A percentile compares a stretch with the other conserved stretches of the same genome.
Conservation (phyloP, 495 filamentous ascomycete genomes). For the Aspergillus leporis region DNA sequence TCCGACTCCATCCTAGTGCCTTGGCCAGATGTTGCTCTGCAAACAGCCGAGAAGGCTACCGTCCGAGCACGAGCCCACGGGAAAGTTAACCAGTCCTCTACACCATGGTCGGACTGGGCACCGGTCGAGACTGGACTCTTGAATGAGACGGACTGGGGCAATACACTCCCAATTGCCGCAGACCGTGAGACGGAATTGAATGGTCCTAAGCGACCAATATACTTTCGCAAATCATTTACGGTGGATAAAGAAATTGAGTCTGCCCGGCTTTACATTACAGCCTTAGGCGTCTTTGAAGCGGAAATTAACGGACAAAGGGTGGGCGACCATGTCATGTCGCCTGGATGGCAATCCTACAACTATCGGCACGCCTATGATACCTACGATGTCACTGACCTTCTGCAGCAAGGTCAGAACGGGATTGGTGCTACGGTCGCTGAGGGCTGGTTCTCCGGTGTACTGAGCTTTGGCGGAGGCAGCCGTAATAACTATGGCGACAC, state of each 20-base stretch:
- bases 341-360: conserved; percentile 51
- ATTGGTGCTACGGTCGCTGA: conserved; percentile 50
- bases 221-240: conserved; percentile 5
- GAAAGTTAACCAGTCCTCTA: background rate
- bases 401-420: conserved; percentile 37
- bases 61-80: conserved; percentile 16
- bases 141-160: conserved; percentile 9
- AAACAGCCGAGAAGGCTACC: conserved; percentile 14
- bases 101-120: conserved; percentile 14
- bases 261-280: conserved; percentile 45
- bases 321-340: conserved; percentile 36
- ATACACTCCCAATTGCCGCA: conserved; percentile 12
- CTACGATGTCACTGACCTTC: conserved; percentile 44
- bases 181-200: conserved; percentile 7
- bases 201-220: conserved; percentile 6
- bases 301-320: conserved; percentile 44
- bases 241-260: background rate
- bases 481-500: conserved; percentile 42
- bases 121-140: conserved; percentile 16
- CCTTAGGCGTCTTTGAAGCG: conserved; percentile 45
- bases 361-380: conserved; percentile 49
- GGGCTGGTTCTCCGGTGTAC: conserved; percentile 51
- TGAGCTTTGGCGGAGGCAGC: conserved; percentile 32
- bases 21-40: conserved; percentile 11
- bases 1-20: conserved; percentile 19